Base-by-base conservation (phyloP, 1,284 basidiomycete genomes). In the Phellopilus nigrolimitatus region DNA sequence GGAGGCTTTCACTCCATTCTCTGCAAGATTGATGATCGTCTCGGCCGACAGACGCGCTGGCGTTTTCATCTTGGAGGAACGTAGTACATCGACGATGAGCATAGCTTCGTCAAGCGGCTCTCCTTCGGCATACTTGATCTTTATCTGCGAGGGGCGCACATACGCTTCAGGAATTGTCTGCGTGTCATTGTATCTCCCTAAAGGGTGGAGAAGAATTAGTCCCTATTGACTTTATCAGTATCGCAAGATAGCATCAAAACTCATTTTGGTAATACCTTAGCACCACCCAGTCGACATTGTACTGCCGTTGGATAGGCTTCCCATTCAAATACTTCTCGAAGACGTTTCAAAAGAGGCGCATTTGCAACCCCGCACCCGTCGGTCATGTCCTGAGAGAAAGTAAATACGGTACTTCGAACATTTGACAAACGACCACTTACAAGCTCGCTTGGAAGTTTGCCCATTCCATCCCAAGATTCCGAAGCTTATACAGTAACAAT, bases 351-450 rank as follows among this genome's bases (percentile, higher is more conserved):
- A 3, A 66, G 67, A 30, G 65, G 57, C 37, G 68, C 66, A 53
- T 74, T 78, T n/a, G 71, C 69, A 31, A 64, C 69, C 2, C 77
- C 77, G 28, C 71, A 72, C 2, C 78, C 78, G 58, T 80, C 78
- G 0, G 77, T 79, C 74, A 80, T 76, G 52, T 77, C 72, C 3
- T 39, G n/a, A n/a, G n/a, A 33, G 31, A 33, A 9, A 39, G 17
- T 2, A 10, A 39, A 2, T 39, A 19, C 10, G 22, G 70, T 69
- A 1, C 62, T 63, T 17, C 17, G 10, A 10, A 39, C 15, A 10
- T 17, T 10, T 17, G 17, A 17, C 4, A 13, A 24, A 17, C 9
- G 17, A 13, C 17, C 17, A 39, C 38, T 39, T 39, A 66, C 63
- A 12, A 51, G 47, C 41, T 69, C 64, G 33, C 60, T 62, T 0